Conservation (phyloP, 306 rosid genomes). For the Gastrolobium villosum region DNA sequence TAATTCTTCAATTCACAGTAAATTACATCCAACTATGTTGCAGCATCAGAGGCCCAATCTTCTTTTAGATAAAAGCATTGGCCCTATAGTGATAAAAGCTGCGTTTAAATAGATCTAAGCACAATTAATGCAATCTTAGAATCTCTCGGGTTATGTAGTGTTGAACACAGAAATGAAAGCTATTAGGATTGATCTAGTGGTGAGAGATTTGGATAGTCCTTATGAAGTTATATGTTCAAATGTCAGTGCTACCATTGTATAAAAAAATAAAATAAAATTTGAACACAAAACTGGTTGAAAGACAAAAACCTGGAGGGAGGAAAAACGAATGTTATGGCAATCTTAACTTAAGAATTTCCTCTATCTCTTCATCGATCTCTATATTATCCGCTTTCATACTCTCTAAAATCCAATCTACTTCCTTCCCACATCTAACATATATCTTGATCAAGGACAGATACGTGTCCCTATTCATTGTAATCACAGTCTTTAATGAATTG, state of each 20-base stretch:
- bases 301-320: neutral
- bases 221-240: no score
- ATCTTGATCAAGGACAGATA: conserved; percentile 61
- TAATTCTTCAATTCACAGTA: neutral
- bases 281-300: neutral
- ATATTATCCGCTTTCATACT: conserved; percentile 58
- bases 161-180: neutral
- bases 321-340: neutral
- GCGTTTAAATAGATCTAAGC: conserved; percentile 1
- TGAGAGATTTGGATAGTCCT: no score
- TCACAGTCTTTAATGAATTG: conserved; percentile 52
- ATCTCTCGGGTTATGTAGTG: neutral
- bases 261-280: no score
- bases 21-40: conserved; percentile 38
- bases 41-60: conserved; percentile 74
- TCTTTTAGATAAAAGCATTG: conserved; percentile 78
- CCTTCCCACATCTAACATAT: conserved; percentile 56
- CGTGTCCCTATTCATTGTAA: conserved; percentile 62
- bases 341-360: conserved; percentile 50
- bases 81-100: conserved; percentile 51
- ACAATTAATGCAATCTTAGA: neutral
- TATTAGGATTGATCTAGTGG: no score
- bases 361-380: conserved; percentile 57
- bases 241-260: no score
- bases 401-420: conserved; percentile 55